These are phyloP conservation scores for Xylaria palmicola DNA, from an alignment of 495 filamentous ascomycete genomes.

Conservation along the genomic window DNA sequence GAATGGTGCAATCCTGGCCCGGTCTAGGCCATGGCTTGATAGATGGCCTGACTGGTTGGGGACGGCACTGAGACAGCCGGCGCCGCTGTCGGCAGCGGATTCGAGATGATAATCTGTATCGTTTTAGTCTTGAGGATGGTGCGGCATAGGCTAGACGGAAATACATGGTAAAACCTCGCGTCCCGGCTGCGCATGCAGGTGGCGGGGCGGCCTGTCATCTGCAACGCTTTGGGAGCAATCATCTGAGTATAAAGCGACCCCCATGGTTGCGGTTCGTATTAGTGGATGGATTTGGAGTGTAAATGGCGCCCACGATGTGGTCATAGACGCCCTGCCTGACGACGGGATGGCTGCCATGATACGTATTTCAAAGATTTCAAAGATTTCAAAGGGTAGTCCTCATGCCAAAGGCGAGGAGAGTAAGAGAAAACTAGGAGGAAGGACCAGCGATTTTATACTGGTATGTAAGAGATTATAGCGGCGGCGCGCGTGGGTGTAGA, in stretches of 20 bases:
- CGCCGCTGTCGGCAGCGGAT: background rate
- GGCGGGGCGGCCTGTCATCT: background rate
- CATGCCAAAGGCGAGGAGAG: too few species aligned
- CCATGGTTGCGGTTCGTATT: background rate
- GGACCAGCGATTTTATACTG: too few species aligned
- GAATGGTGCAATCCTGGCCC: too few species aligned
- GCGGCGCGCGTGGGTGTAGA: too few species aligned
- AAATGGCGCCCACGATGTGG: too few species aligned
- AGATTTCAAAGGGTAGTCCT: too few species aligned
- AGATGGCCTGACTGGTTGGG: background rate
- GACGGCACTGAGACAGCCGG: slow-evolving; percentile 18
- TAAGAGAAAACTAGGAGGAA: too few species aligned
- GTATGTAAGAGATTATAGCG: too few species aligned
- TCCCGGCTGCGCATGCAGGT: background rate
- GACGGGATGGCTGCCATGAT: too few species aligned
- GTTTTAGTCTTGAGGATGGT: background rate
- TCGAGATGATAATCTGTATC: background rate
- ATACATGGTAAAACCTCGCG: background rate
- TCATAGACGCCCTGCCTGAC: too few species aligned
- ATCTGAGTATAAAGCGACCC: background rate
- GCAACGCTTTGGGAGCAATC: background rate
- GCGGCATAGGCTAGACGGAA: background rate
- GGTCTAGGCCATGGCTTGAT: background rate
- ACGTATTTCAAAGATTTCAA: too few species aligned
- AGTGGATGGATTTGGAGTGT: background rate